A percentile compares a stretch with the other conserved stretches of the same genome.
These are phyloP conservation scores for Stephania yunnanensis DNA, from an alignment of 164 flowering plant species.

Conservation along the genomic window DNA sequence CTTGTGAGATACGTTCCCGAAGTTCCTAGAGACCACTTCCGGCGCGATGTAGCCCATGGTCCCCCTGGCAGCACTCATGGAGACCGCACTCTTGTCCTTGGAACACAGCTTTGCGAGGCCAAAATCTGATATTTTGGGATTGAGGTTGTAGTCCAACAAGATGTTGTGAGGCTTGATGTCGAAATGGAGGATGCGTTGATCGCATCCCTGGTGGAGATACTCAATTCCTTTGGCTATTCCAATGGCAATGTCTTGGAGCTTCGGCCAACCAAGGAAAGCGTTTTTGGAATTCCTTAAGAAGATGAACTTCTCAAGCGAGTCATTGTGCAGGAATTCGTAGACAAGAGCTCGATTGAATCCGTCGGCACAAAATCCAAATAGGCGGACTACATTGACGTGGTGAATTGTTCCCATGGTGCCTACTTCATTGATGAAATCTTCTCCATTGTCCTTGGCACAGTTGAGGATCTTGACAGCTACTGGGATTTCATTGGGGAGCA, in stretches of 20 bases:
- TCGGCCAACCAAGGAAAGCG: slow-evolving; percentile 4
- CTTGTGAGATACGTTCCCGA: no score
- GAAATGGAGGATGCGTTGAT: no score
- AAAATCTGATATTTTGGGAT: no score
- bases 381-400: slow-evolving; percentile 3
- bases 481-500: not conserved
- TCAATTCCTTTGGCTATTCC: slow-evolving; percentile 5
- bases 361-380: not conserved
- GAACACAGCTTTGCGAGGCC: no score
- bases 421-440: slow-evolving; percentile 1
- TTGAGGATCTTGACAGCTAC: slow-evolving; percentile 5
- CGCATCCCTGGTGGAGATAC: slow-evolving; percentile 5
- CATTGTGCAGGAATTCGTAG: slow-evolving; percentile 3
- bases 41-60: no score
- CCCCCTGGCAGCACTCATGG: no score
- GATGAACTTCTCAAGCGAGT: slow-evolving; percentile 3
- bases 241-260: not conserved
- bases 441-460: not conserved
- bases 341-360: slow-evolving; percentile 1
- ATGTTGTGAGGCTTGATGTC: no score
- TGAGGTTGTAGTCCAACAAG: no score
- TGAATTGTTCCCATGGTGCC: slow-evolving; percentile 2
- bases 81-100: no score
- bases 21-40: no score
- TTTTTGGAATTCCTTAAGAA: not conserved